Conservation (phyloP, 805 yeast species). For the Cyberlindnera veronae region DNA sequence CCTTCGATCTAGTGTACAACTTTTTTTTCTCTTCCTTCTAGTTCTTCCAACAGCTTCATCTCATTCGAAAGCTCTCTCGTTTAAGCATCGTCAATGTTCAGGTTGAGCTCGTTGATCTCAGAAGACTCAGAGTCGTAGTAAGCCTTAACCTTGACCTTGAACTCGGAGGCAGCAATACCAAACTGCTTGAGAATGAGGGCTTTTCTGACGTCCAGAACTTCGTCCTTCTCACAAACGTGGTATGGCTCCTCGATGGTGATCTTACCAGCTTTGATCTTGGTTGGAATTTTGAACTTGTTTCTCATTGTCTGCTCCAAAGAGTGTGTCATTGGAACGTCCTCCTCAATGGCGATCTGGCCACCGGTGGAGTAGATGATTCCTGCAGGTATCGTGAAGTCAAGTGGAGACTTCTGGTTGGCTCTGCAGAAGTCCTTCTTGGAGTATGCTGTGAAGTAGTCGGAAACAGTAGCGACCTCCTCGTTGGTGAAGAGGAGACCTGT, state of each 20-base stretch:
- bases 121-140: constrained; percentile 65
- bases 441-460: constrained; percentile 79
- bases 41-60: neutral
- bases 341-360: constrained; percentile 85
- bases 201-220: constrained; percentile 81
- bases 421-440: constrained; percentile 81
- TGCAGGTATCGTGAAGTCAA: constrained; percentile 80
- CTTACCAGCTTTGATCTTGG: constrained; percentile 86
- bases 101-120: constrained; percentile 30
- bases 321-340: constrained; percentile 95
- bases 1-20: too few relatives aligned
- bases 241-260: constrained; percentile 72
- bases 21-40: too few relatives aligned
- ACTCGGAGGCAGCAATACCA: constrained; percentile 92
- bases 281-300: constrained; percentile 86
- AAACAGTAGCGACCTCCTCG: constrained; percentile 85
- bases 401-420: constrained; percentile 81
- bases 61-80: neutral
- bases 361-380: constrained; percentile 95
- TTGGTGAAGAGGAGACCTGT: constrained; percentile 87
- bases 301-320: constrained; percentile 92
- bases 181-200: constrained; percentile 90
- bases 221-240: constrained; percentile 77
- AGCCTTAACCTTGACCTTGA: constrained; percentile 76
- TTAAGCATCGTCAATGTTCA: constrained; percentile 31